These are phyloP conservation scores for Pleurotus ostreatus DNA, from an alignment of 768 basidiomycete genomes.

Conservation along the genomic window DNA sequence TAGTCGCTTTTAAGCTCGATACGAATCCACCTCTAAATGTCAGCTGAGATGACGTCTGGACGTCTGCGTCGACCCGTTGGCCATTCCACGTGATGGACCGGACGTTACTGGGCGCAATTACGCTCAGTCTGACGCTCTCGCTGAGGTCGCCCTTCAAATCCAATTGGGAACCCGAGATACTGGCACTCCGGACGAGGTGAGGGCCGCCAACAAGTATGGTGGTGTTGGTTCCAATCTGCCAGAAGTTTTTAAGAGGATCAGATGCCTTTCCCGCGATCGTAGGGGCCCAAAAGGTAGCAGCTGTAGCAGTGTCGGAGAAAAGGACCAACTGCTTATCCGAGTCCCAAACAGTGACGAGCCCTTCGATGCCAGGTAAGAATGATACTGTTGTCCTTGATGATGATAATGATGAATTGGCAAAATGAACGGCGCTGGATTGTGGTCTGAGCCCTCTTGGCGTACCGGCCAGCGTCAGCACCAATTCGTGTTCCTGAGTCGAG, in stretches of 20 bases:
- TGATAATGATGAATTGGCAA: constrained; percentile 16
- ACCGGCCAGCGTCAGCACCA: constrained; percentile 41
- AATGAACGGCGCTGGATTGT: constrained; percentile 22
- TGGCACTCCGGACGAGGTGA: constrained; percentile 57
- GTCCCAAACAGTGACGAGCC: constrained; percentile 63
- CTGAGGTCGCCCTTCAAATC: constrained; percentile 69
- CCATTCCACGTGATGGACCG: constrained; percentile 73
- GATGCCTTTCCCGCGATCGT: constrained; percentile 41
- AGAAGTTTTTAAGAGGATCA: constrained; percentile 54
- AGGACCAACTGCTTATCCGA: constrained; percentile 66
- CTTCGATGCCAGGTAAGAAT: constrained; percentile 52
- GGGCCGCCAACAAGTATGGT: constrained; percentile 66
- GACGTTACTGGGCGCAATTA: constrained; percentile 57
- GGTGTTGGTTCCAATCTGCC: constrained; percentile 69
- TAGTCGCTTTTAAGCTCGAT: constrained; percentile 23
- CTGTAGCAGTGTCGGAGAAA: constrained; percentile 62
- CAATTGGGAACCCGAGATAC: constrained; percentile 44
- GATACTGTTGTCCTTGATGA: constrained; percentile 38
- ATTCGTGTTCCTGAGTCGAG: constrained; percentile 51
- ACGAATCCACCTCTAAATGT: constrained; percentile 43
- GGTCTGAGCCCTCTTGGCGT: constrained; percentile 34
- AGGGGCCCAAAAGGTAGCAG: constrained; percentile 76
- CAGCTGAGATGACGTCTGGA: constrained; percentile 23
- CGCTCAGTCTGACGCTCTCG: constrained; percentile 48
- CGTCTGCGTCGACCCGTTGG: constrained; percentile 32